A percentile compares a stretch with the other conserved stretches of the same genome.
phyloP scores from a whole-genome alignment of 371 early-diverging fungal species.

The Nematocida sp. region DNA sequence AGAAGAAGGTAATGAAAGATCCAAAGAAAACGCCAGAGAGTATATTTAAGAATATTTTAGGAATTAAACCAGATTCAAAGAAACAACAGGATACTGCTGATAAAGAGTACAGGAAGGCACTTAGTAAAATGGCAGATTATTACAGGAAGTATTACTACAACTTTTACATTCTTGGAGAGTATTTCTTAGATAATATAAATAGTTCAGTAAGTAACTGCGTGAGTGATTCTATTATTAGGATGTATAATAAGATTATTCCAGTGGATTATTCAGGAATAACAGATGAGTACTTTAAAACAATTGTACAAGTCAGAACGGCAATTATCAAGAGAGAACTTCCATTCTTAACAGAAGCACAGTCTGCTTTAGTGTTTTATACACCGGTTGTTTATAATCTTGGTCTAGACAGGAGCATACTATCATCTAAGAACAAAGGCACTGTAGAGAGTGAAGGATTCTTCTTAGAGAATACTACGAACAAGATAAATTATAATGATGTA shows the following conservation, averaged over 20 bases:
- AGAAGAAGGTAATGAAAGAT: not conserved
- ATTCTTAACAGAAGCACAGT: constrained; percentile 41
- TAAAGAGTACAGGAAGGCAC: not conserved
- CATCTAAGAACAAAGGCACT: not conserved
- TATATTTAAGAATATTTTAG: not conserved
- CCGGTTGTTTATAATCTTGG: not conserved
- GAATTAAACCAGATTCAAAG: not conserved
- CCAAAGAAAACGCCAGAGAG: not conserved
- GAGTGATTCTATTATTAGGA: not conserved
- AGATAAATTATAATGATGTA: not conserved
- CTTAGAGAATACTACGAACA: not conserved
- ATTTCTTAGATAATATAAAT: constrained; percentile 22
- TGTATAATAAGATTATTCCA: constrained; percentile 29
- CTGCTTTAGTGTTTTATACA: constrained; percentile 2
- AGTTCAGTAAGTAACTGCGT: not conserved
- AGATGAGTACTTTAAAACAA: constrained; percentile 6
- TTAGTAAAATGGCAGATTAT: constrained; percentile 7
- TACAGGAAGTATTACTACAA: constrained; percentile 44
- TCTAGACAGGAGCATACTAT: not conserved
- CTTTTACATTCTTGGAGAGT: constrained; percentile 20
- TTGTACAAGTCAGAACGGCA: constrained; percentile 23
- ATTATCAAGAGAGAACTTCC: constrained; percentile 40
- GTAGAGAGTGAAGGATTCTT: constrained; percentile 24
- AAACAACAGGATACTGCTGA: not conserved
- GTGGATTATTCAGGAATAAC: not conserved